Conservation (phyloP, 177 flowering plant genomes). For the Vitis hybrid region DNA sequence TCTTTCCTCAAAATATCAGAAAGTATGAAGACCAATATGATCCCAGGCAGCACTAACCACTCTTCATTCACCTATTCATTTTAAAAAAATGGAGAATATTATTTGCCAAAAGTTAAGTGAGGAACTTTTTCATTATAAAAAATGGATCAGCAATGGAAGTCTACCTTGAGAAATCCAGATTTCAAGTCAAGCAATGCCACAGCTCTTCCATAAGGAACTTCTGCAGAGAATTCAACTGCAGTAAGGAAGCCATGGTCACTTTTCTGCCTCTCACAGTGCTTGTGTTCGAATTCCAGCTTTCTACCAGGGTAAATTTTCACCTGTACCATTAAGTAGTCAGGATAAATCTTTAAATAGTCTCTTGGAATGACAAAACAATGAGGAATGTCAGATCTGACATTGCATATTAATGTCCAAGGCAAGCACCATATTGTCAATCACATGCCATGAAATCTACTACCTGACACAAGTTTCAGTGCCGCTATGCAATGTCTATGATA, state of each 20-base stretch:
- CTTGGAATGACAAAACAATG: no score
- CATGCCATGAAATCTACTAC: no score
- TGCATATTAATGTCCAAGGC: no score
- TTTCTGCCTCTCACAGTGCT: slow-evolving; percentile 39
- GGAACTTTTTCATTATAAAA: neutral
- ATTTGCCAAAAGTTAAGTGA: neutral
- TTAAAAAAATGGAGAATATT: neutral
- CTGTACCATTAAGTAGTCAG: slow-evolving; percentile 30
- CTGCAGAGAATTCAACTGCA: slow-evolving; percentile 65
- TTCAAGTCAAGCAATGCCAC: slow-evolving; percentile 71
- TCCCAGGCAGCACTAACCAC: slow-evolving; percentile 60
- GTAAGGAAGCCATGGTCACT: slow-evolving; percentile 63
- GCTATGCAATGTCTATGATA: no score
- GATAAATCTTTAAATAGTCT: no score
- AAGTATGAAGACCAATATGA: slow-evolving; percentile 53
- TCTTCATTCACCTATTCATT: slow-evolving; percentile 63
- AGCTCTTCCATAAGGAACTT: slow-evolving; percentile 85
- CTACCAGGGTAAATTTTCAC: slow-evolving; percentile 69
- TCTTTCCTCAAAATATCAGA: slow-evolving; percentile 50
- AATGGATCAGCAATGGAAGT: neutral
- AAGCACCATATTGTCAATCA: no score
- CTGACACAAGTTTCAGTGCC: no score
- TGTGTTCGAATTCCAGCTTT: slow-evolving; percentile 72
- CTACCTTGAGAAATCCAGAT: slow-evolving; percentile 64
- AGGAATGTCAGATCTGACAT: no score